phyloP scores from a whole-genome alignment of 2,329 filamentous ascomycete species.

The Penicillium sp. region DNA sequence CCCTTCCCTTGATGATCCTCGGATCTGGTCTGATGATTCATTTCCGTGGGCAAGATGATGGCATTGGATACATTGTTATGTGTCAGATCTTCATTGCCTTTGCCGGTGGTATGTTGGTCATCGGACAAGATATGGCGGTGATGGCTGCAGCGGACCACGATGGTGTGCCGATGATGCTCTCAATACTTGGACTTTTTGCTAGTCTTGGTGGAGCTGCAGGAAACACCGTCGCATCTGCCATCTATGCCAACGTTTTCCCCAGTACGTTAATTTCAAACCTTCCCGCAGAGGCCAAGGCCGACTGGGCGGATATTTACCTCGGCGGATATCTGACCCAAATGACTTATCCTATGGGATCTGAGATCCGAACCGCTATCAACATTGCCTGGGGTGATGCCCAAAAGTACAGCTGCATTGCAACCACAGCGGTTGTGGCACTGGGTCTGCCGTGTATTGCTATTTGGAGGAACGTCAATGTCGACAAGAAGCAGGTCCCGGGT shows the following conservation, averaged over 20 bases:
- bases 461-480: slow-evolving; percentile 25
- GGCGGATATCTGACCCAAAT: slow-evolving; percentile 14
- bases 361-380: slow-evolving; percentile 12
- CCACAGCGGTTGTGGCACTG: slow-evolving; percentile 18
- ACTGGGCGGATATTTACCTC: slow-evolving; percentile 19
- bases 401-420: slow-evolving; percentile 23
- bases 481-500: slow-evolving; percentile 24
- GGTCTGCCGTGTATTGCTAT: slow-evolving; percentile 17
- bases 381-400: slow-evolving; percentile 22
- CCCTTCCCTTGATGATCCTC: slow-evolving; percentile 54
- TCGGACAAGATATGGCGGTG: slow-evolving; percentile 58
- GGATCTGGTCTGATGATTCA: slow-evolving; percentile 59
- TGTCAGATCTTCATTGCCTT: slow-evolving; percentile 60
- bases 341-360: slow-evolving; percentile 16
- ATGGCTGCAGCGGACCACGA: slow-evolving; percentile 26
- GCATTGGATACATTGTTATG: slow-evolving; percentile 56
- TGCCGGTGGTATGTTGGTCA: slow-evolving; percentile 55
- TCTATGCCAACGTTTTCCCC: slow-evolving; percentile 27
- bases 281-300: slow-evolving; percentile 16
- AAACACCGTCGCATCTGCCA: slow-evolving; percentile 23
- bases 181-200: slow-evolving; percentile 23
- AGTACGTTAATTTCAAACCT: slow-evolving; percentile 17
- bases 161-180: slow-evolving; percentile 24
- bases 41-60: slow-evolving; percentile 53
- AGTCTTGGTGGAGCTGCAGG: slow-evolving; percentile 25